These are phyloP conservation scores for Rhododendron kiyosumense DNA, from an alignment of 148 eudicot genomes.

Conservation along the genomic window DNA sequence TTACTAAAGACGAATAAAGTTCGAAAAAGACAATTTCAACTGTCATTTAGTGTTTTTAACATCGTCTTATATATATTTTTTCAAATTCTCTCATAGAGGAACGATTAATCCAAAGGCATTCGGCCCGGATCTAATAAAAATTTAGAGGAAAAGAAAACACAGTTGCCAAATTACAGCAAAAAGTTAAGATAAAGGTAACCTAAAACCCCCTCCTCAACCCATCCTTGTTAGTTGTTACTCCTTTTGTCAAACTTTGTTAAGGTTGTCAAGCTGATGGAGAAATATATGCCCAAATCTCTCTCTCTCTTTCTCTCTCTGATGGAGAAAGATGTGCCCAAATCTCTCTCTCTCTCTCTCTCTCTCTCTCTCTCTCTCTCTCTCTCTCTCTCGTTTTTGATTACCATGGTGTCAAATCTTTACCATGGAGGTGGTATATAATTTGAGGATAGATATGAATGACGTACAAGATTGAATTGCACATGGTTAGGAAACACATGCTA, in stretches of 20 bases:
- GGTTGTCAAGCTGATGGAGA: not conserved
- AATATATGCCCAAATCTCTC: not conserved
- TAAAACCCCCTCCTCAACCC: too few relatives aligned
- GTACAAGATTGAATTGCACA: not conserved
- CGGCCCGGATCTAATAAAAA: not conserved
- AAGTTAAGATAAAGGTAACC: not conserved
- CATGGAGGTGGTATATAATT: not conserved
- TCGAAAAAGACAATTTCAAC: too few relatives aligned
- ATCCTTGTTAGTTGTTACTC: not conserved
- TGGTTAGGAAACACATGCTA: not conserved
- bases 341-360: not conserved
- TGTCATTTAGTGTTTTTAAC: not conserved
- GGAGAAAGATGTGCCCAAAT: not conserved
- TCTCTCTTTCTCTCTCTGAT: not conserved
- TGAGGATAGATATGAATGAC: not conserved
- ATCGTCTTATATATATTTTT: too few relatives aligned
- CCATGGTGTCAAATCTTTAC: slow-evolving; percentile 4
- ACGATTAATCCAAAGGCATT: too few relatives aligned
- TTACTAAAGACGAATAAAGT: not conserved
- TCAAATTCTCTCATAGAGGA: not conserved
- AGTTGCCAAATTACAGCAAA: too few relatives aligned
- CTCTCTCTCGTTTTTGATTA: not conserved
- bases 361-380: too few relatives aligned
- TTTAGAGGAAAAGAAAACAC: not conserved
- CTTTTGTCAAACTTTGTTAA: not conserved